Base-by-base conservation (phyloP, 1,284 basidiomycete species). In the Grifola frondosa region DNA sequence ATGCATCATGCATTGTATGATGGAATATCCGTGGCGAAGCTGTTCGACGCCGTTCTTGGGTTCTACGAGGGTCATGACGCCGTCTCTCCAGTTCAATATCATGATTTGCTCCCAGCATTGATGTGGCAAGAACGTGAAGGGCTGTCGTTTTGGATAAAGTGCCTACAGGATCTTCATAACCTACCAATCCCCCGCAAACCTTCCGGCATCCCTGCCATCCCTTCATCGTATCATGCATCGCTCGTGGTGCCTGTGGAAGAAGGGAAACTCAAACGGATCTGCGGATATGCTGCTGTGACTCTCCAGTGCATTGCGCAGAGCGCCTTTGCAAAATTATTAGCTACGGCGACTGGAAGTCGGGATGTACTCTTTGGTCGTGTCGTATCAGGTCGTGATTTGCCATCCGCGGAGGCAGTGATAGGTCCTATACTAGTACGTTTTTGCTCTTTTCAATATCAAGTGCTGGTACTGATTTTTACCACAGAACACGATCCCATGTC, bases 1-100 rank as follows among this genome's bases (percentile, higher is more conserved):
- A 62, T 77, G 58, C 75, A 77, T 46, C 75, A 77, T 53, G 72
- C 74, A 2, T 52, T 77, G n/a, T 77, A 77, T 45, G 75, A 77
- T 46, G 75, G 75, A 5, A 48, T 71, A 11, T 74, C 74, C 12
- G 54, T 77, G 19, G 56, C 58, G 8, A 60, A 53, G 22, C 59
- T 77, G 3, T 52, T 74, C 19, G 50, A 65, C 8, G 42, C 55
- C 20, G 63, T 77, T 2, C 53, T 66, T 33, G 43, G 42, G 17
- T 43, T 65, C 12, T 77, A 76, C 49, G 43, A 42, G 21, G 59
- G 57, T 15, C 32, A 50, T 13, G 34, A 49, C 8, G 44, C 57
- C 11, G 39, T 47, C 3, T 31, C 39, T 11, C 33, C 56, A 3
- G 42, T 43, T 5, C 68, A 70, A 26, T 77, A 75, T 39, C 54